Evolutionary conservation across 2,329 filamentous ascomycete genomes (phyloP).

Genomic region (Dactylellina haptotyla): DNA sequence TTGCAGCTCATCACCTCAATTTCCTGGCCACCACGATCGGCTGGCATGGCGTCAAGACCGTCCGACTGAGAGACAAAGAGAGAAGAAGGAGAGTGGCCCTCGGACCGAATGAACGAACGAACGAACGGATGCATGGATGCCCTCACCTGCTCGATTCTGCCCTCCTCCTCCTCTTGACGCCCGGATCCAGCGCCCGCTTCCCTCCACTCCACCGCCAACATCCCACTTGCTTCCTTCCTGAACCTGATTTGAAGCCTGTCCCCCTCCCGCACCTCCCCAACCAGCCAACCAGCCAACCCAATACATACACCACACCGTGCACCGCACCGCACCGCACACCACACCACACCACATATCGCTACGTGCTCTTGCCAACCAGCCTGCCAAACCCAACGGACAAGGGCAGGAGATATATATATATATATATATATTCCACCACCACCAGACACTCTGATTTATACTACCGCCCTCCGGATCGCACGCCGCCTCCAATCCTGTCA

Average conservation of each 20-base stretch:
- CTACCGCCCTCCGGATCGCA: slow-evolving; percentile 20
- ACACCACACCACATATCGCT: neutral
- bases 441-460: neutral
- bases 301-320: neutral
- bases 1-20: too few species aligned
- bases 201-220: neutral
- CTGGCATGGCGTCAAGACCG: slow-evolving; percentile 34
- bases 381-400: neutral
- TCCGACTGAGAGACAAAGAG: too few species aligned
- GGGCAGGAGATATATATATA: too few species aligned
- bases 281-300: neutral
- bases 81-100: too few species aligned
- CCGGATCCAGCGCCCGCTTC: neutral
- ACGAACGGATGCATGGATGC: slow-evolving; percentile 20
- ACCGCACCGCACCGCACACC: neutral
- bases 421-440: too few species aligned
- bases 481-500: slow-evolving; percentile 14
- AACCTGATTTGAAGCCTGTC: neutral
- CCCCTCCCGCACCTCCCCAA: neutral
- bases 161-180: neutral
- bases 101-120: slow-evolving; percentile 39
- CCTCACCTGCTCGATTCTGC: slow-evolving; percentile 30
- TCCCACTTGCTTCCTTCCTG: neutral
- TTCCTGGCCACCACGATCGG: neutral
- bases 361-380: neutral